These are phyloP conservation scores for Linderina pennispora DNA, from an alignment of 192 early-diverging fungal genomes.

Conservation along the genomic window DNA sequence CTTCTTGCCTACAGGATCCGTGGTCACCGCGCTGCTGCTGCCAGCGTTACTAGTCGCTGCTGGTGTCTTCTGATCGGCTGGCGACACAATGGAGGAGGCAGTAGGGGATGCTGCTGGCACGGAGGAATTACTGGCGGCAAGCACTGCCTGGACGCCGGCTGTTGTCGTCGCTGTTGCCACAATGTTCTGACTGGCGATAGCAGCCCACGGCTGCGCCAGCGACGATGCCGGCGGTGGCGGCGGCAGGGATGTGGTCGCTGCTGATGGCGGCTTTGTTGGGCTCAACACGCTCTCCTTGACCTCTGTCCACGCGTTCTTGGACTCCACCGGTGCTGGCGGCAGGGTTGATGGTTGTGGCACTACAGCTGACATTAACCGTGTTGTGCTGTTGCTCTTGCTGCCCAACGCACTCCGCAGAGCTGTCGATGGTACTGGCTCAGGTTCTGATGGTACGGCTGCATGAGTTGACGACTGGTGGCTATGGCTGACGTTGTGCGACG, in stretches of 20 bases:
- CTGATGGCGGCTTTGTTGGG: conserved; percentile 36
- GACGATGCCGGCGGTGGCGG: conserved; percentile 13
- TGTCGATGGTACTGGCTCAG: too few species aligned
- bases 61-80: not conserved
- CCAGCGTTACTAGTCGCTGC: not conserved
- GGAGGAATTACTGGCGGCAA: too few species aligned
- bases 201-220: conserved; percentile 44
- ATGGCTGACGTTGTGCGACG: not conserved
- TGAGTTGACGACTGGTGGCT: too few species aligned
- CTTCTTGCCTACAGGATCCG: not conserved
- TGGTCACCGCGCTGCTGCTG: not conserved
- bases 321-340: conserved; percentile 42
- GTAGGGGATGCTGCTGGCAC: too few species aligned
- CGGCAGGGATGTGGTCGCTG: conserved; percentile 14
- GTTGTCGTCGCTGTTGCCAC: not conserved
- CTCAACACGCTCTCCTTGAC: conserved; percentile 45
- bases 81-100: too few species aligned
- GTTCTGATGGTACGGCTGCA: too few species aligned
- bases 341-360: conserved; percentile 34
- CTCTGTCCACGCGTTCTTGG: conserved; percentile 43
- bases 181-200: conserved; percentile 32
- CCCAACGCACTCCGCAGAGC: conserved; percentile 8
- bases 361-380: not conserved
- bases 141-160: not conserved
- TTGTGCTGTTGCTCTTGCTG: conserved; percentile 14